Conservation (phyloP, 2,329 filamentous ascomycete genomes). For the Colletotrichum orbiculare region DNA sequence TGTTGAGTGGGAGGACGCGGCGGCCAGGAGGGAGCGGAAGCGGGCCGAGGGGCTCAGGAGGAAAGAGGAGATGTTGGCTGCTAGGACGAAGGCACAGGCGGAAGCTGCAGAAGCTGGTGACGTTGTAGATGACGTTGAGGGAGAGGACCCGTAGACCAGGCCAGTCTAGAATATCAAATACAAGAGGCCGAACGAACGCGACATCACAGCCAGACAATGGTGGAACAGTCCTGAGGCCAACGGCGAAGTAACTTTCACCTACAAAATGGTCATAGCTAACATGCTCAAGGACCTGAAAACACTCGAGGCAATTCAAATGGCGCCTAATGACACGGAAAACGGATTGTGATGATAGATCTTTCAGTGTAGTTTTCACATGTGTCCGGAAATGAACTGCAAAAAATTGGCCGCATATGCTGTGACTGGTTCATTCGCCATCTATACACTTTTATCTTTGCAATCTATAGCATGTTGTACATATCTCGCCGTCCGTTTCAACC, state of each 20-base stretch:
- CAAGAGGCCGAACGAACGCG: too few species aligned
- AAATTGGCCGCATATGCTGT: constrained; percentile 11
- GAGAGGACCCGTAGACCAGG: neutral
- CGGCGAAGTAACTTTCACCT: too few species aligned
- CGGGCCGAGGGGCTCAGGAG: constrained; percentile 66
- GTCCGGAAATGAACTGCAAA: constrained; percentile 18
- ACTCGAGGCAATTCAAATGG: too few species aligned
- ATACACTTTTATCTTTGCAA: constrained; percentile 36
- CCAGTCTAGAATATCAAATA: too few species aligned
- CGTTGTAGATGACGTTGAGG: neutral
- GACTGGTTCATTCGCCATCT: constrained; percentile 33
- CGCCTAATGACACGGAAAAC: too few species aligned
- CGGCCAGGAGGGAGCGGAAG: constrained; percentile 64
- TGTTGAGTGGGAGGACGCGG: constrained; percentile 65
- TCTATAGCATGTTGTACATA: constrained; percentile 48
- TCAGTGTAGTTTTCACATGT: neutral
- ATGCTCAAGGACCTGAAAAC: too few species aligned
- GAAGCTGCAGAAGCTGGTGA: neutral
- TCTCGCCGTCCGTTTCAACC: neutral
- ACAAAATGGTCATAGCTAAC: too few species aligned
- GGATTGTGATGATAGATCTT: too few species aligned
- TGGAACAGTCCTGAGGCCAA: too few species aligned
- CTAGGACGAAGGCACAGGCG: constrained; percentile 11
- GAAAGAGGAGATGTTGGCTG: constrained; percentile 54
- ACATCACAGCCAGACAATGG: too few species aligned